A percentile compares a stretch with the other conserved stretches of the same genome.
Evolutionary conservation across 176 grass and related monocot species (phyloP).

Genomic region (Oryza longistaminata): DNA sequence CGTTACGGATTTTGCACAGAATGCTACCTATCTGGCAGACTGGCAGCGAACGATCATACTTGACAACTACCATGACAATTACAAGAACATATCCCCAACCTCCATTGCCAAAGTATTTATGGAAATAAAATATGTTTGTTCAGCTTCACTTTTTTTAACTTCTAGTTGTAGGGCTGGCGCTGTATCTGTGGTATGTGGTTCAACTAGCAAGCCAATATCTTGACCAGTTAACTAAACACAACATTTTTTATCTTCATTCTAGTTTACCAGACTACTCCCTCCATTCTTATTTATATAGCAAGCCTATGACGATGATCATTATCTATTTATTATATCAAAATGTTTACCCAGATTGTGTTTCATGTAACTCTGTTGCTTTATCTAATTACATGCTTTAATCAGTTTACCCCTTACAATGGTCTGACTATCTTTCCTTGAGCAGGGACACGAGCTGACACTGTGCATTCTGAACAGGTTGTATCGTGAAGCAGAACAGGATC

Average conservation of each 20-base stretch:
- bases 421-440: conserved; percentile 57
- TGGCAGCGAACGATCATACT: neutral
- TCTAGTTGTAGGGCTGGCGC: neutral
- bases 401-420: conserved; percentile 26
- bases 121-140: neutral
- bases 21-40: neutral
- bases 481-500: conserved; percentile 88
- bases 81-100: neutral
- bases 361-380: conserved; percentile 11
- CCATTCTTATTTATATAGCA: neutral
- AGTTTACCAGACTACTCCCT: neutral
- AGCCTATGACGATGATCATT: conserved; percentile 21
- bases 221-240: conserved; percentile 4
- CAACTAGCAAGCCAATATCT: neutral
- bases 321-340: conserved; percentile 14
- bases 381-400: conserved; percentile 21
- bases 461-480: conserved; percentile 92
- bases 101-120: neutral
- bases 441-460: conserved; percentile 97
- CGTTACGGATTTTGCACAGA: neutral
- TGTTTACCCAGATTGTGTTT: neutral
- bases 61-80: neutral
- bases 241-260: neutral
- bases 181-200: conserved; percentile 9
- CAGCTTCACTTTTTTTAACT: neutral